Conservation (phyloP, 495 filamentous ascomycete species). For the Lichina pygmaea region DNA sequence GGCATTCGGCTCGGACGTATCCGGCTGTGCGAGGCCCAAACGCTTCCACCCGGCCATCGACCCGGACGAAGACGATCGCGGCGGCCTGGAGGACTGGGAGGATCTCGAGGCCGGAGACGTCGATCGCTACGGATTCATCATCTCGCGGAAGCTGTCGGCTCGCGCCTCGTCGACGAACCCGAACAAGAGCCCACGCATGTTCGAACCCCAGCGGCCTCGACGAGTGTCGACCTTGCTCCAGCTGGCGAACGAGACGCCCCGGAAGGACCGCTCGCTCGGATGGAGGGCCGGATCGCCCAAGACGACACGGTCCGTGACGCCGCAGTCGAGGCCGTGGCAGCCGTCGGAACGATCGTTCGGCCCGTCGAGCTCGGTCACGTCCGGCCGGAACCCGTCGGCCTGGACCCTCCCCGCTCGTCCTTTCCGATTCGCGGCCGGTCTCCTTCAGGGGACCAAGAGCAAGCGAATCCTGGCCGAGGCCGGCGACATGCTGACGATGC, state of each 20-base stretch:
- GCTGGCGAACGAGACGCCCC: slow-evolving; percentile 33
- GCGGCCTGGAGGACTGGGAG: slow-evolving; percentile 89
- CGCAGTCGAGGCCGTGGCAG: background rate
- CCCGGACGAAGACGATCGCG: slow-evolving; percentile 28
- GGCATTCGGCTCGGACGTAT: background rate
- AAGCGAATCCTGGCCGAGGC: slow-evolving; percentile 60
- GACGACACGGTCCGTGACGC: slow-evolving; percentile 6
- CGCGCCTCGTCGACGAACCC: slow-evolving; percentile 9
- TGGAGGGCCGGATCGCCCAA: slow-evolving; percentile 19
- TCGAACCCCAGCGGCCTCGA: slow-evolving; percentile 26
- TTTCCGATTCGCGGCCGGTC: slow-evolving; percentile 39
- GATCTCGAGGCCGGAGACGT: slow-evolving; percentile 68
- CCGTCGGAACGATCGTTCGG: slow-evolving; percentile 6
- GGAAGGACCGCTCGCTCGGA: slow-evolving; percentile 26
- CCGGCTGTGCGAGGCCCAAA: slow-evolving; percentile 5
- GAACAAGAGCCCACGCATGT: background rate
- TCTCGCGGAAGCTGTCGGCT: slow-evolving; percentile 13
- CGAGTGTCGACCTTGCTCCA: slow-evolving; percentile 38
- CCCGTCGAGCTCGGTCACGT: slow-evolving; percentile 7
- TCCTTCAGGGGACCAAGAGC: slow-evolving; percentile 48
- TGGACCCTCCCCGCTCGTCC: slow-evolving; percentile 17
- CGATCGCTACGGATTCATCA: slow-evolving; percentile 89
- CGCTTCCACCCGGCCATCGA: slow-evolving; percentile 11
- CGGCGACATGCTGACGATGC: slow-evolving; percentile 65
- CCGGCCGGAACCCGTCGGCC: background rate